Evolutionary conservation across 169 alveolate genomes (phyloP).

Genomic region (Neospora caninum): DNA sequence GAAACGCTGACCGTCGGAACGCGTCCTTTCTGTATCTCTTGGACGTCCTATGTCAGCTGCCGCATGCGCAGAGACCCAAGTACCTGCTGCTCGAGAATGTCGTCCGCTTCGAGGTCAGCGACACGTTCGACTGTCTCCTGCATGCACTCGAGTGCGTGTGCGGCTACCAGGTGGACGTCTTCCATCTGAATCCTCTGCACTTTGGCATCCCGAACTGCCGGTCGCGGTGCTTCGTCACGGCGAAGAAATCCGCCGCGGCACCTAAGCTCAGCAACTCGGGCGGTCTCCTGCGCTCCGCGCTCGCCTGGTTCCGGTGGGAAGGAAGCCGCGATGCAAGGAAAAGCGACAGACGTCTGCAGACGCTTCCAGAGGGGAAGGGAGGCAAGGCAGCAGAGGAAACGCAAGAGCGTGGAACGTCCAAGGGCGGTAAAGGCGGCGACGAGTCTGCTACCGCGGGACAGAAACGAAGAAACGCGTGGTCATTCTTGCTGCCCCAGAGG

Average conservation of each 20-base stretch:
- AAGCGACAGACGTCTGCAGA: not conserved
- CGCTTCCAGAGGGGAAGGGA: not conserved
- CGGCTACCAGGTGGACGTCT: not conserved
- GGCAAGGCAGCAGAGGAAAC: not conserved
- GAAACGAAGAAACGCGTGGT: too few species aligned
- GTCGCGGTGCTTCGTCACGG: constrained; percentile 43
- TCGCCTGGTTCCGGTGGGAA: not conserved
- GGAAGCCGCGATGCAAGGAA: not conserved
- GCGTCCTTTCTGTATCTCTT: constrained; percentile 33
- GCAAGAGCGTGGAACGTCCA: too few species aligned
- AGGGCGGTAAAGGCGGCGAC: too few species aligned
- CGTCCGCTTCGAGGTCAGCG: constrained; percentile 38
- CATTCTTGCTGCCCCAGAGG: too few species aligned
- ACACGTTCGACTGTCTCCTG: constrained; percentile 30
- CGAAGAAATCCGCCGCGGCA: not conserved
- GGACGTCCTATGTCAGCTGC: not conserved
- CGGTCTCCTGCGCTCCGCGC: not conserved
- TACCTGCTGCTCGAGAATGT: constrained; percentile 44
- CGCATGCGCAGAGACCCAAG: not conserved
- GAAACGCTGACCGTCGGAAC: not conserved
- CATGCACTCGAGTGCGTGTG: constrained; percentile 16
- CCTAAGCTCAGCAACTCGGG: not conserved
- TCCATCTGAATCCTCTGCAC: constrained; percentile 47
- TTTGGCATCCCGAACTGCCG: constrained; percentile 54
- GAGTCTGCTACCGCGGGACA: too few species aligned